These are phyloP conservation scores for Alternaria ventricosa DNA, from an alignment of 2,329 filamentous ascomycete species.

Conservation along the genomic window DNA sequence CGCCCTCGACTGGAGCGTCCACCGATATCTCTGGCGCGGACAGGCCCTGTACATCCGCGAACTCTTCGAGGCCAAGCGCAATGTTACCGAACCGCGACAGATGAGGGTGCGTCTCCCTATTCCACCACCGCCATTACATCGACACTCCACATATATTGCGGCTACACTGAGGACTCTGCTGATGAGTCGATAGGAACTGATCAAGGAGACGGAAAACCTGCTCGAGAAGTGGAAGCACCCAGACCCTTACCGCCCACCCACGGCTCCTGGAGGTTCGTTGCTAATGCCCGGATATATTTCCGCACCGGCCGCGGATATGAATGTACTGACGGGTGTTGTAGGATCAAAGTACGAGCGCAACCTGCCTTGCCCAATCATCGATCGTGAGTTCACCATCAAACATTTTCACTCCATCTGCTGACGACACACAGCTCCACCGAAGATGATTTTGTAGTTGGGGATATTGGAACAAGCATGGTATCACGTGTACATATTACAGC, in stretches of 20 bases:
- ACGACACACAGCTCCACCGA: slow-evolving; percentile 41
- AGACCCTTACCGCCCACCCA: slow-evolving; percentile 87
- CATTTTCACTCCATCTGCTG: slow-evolving; percentile 14
- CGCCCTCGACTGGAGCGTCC: slow-evolving; percentile 92
- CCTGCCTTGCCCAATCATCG: slow-evolving; percentile 77
- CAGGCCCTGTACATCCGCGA: slow-evolving; percentile 96
- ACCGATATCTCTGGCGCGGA: slow-evolving; percentile 90
- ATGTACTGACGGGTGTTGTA: slow-evolving; percentile 49
- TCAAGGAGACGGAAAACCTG: slow-evolving; percentile 86
- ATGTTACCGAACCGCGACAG: slow-evolving; percentile 82
- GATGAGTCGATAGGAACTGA: slow-evolving; percentile 67
- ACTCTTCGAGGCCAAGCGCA: slow-evolving; percentile 91
- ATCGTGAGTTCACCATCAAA: slow-evolving; percentile 67
- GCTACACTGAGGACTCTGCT: slow-evolving; percentile 17
- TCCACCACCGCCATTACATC: background rate
- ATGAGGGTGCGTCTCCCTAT: slow-evolving; percentile 70
- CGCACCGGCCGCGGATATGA: slow-evolving; percentile 28
- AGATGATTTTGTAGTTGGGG: slow-evolving; percentile 42
- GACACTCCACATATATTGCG: background rate
- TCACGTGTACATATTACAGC: slow-evolving; percentile 20
- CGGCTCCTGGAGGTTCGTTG: slow-evolving; percentile 83
- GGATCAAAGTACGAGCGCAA: slow-evolving; percentile 98
- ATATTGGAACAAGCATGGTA: slow-evolving; percentile 5
- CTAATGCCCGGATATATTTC: slow-evolving; percentile 26
- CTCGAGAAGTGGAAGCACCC: slow-evolving; percentile 97